Percentiles rank a stretch among this genome's conserved stretches.
These are phyloP conservation scores for Magnaporthiopsis poae DNA, from an alignment of 2,329 filamentous ascomycete species.

Conservation along the genomic window DNA sequence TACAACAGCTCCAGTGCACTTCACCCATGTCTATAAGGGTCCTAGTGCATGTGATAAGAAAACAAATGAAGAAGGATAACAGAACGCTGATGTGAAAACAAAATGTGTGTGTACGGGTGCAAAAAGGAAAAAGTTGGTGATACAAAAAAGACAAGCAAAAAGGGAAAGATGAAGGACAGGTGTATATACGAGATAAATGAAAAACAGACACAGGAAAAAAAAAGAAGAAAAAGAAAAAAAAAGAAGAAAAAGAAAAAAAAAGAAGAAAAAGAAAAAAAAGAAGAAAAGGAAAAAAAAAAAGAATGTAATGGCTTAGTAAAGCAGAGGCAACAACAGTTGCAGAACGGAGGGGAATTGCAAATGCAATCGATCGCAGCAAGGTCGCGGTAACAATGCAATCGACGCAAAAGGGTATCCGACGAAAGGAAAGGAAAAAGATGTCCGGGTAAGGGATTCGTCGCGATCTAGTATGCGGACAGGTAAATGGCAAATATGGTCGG, in stretches of 20 bases:
- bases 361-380: neutral
- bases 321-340: neutral
- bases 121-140: neutral
- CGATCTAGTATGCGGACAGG: neutral
- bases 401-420: conserved; percentile 1
- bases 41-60: neutral
- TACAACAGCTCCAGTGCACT: neutral
- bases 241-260: neutral
- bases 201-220: neutral
- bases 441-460: conserved; percentile 1
- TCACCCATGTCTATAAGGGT: neutral
- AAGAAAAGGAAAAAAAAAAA: neutral
- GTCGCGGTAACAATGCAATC: neutral
- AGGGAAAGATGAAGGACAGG: neutral
- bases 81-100: neutral
- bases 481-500: conserved; percentile 9
- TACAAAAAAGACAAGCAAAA: neutral
- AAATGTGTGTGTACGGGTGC: neutral
- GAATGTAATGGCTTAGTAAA: neutral
- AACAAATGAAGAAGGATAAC: neutral
- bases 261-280: neutral
- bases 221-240: too few species aligned
- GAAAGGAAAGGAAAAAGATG: neutral
- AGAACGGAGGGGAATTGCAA: neutral
- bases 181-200: neutral